Base-by-base conservation (phyloP, 352 stramenopile genomes). In the Blastocystis sp. region DNA sequence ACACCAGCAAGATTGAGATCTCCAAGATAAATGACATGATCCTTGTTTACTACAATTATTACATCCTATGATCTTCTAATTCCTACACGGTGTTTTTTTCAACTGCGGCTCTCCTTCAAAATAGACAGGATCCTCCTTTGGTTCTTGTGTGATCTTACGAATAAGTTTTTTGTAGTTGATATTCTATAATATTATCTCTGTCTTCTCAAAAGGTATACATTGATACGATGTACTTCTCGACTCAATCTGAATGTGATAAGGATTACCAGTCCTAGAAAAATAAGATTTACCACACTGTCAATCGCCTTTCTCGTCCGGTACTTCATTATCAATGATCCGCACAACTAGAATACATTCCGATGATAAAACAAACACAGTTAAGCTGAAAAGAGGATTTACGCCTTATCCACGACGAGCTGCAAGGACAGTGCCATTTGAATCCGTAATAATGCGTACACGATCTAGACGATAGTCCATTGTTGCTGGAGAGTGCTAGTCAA, bases 391-490 rank as follows among this genome's bases (percentile, higher is more conserved):
- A 33, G 9, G 24, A 40, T 3, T 48, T 73, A 7, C 37, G 24
- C 11, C 3, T 76, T 51, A 82, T 19, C 73, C 73, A 89, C 64
- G 59, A 77, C 30, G 17, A 56, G 54, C 64, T 11, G 24, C n/a
- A 15, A 89, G n/a, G 7, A 89, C 78, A 24, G 70, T 89, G 7
- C 69, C 33, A 30, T 77, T 53, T 22, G 19, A 27, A n/a, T 89
- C 30, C n/a, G 54, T 48, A 40, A 89, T 54, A 77, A 89, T 89
- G 33, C 78, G 78, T 17, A 89, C 78, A 42, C 78, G 78, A 42
- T 89, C 78, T 19, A 78, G 35, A 37, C 78, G 40, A 37, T 66
- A 89, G n/a, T 89, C 78, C 78, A 89, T 89, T 19, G 78, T 89
- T 19, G 60, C 59, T 22, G 53, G 40, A 7, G 53, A 77, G 9